phyloP scores from a whole-genome alignment of 1,284 basidiomycete species.

The Cryptococcus neoformans region DNA sequence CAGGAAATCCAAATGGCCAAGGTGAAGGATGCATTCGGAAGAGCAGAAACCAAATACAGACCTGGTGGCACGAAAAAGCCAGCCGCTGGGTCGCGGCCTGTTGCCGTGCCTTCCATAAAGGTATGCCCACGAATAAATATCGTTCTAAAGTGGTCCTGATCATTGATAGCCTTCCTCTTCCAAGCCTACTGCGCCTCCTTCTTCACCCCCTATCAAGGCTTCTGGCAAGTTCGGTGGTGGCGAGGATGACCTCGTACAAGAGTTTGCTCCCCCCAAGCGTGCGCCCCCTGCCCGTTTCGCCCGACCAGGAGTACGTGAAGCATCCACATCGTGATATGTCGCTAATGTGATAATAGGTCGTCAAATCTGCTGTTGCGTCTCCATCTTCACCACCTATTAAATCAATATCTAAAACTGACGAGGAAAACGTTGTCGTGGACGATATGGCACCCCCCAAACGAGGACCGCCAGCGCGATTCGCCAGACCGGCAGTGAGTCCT shows the following conservation, averaged over 20 bases:
- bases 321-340: not conserved
- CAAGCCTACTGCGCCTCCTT: conserved; percentile 12
- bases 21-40: conserved; percentile 90
- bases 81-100: conserved; percentile 53
- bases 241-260: conserved; percentile 16
- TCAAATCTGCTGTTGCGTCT: conserved; percentile 6
- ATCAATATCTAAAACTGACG: not conserved
- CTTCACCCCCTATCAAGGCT: conserved; percentile 32
- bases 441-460: not conserved
- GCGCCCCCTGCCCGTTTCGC: conserved; percentile 34
- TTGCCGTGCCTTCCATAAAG: conserved; percentile 52
- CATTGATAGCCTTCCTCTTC: not conserved
- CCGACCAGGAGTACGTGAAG: conserved; percentile 14
- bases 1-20: conserved; percentile 89
- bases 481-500: not conserved
- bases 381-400: not conserved
- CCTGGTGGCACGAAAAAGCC: conserved; percentile 55
- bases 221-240: conserved; percentile 21
- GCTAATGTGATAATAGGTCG: not conserved
- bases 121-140: conserved; percentile 13
- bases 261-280: conserved; percentile 25
- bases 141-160: no score
- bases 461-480: not conserved
- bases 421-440: not conserved
- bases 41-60: conserved; percentile 81